A percentile compares a stretch with the other conserved stretches of the same genome.
Conservation (phyloP, 371 early-diverging fungal species). For the Rhizopus arrhizus region DNA sequence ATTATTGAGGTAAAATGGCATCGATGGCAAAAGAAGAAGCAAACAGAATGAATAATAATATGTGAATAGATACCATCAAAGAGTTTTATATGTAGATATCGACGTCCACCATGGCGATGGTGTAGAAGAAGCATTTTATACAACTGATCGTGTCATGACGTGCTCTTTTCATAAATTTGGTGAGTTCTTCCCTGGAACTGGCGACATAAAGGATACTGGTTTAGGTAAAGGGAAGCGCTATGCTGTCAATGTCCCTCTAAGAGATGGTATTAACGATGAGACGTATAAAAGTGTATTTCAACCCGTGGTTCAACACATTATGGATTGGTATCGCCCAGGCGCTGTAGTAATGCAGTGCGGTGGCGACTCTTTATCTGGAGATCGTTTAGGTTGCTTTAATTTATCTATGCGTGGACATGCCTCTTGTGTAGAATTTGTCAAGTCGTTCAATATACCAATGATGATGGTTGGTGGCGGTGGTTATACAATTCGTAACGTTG, state of each 20-base stretch:
- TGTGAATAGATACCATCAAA: slow-evolving; percentile 68
- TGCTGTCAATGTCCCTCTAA: slow-evolving; percentile 97
- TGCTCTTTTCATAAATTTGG: slow-evolving; percentile 99
- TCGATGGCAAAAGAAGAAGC: neutral
- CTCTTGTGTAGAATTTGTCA: slow-evolving; percentile 92
- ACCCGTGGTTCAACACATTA: slow-evolving; percentile 86
- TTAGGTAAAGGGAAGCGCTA: slow-evolving; percentile 88
- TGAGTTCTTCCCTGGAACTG: slow-evolving; percentile 99
- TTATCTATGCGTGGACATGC: slow-evolving; percentile 90
- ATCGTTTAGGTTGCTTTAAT: slow-evolving; percentile 98
- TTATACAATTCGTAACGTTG: slow-evolving; percentile 98
- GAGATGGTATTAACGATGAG: slow-evolving; percentile 97
- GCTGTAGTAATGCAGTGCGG: slow-evolving; percentile 98
- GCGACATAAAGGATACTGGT: slow-evolving; percentile 89
- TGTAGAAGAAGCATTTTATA: slow-evolving; percentile 99
- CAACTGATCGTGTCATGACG: slow-evolving; percentile 99
- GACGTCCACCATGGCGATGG: slow-evolving; percentile 99
- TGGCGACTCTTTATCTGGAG: slow-evolving; percentile 98
- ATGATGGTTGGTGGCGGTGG: slow-evolving; percentile 99
- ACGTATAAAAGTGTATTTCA: slow-evolving; percentile 90
- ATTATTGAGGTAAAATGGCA: slow-evolving; percentile 65
- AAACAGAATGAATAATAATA: neutral
- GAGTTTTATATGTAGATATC: slow-evolving; percentile 99
- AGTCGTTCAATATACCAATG: slow-evolving; percentile 90
- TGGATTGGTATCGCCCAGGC: slow-evolving; percentile 93